Conservation (phyloP, 352 stramenopile species). For the Globisporangium uncinulatum region DNA sequence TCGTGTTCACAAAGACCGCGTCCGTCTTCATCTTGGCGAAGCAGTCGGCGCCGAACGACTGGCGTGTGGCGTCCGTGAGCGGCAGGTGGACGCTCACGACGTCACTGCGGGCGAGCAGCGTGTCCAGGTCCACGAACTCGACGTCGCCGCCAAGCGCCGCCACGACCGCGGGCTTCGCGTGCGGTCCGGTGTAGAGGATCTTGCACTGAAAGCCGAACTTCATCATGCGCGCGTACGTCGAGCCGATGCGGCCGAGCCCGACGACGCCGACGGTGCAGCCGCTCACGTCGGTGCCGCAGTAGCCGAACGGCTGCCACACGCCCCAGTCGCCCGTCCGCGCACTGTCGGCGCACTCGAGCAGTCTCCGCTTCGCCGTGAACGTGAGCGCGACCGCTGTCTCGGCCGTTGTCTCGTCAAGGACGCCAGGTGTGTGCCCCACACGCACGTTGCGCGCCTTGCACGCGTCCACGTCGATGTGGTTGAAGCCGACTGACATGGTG, state of each 20-base stretch:
- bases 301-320: constrained; percentile 77
- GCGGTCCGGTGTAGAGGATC: constrained; percentile 75
- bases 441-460: constrained; percentile 59
- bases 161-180: constrained; percentile 44
- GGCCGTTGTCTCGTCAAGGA: constrained; percentile 78
- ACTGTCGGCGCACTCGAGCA: constrained; percentile 68
- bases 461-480: constrained; percentile 87
- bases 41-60: constrained; percentile 65
- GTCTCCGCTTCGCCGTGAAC: constrained; percentile 50
- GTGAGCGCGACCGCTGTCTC: constrained; percentile 71
- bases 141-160: constrained; percentile 31
- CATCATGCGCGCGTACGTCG: constrained; percentile 77
- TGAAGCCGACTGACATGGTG: constrained; percentile 88
- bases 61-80: constrained; percentile 62
- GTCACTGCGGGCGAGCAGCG: constrained; percentile 73
- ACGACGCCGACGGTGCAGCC: constrained; percentile 72
- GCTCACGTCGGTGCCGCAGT: constrained; percentile 71
- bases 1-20: constrained; percentile 91
- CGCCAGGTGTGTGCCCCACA: constrained; percentile 81
- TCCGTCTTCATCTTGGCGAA: constrained; percentile 79
- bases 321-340: constrained; percentile 69
- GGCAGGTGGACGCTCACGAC: constrained; percentile 86
- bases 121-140: constrained; percentile 73
- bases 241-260: constrained; percentile 83
- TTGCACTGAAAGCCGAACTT: constrained; percentile 77